Conservation (phyloP, 352 stramenopile genomes). For the Phytopythium boreale region DNA sequence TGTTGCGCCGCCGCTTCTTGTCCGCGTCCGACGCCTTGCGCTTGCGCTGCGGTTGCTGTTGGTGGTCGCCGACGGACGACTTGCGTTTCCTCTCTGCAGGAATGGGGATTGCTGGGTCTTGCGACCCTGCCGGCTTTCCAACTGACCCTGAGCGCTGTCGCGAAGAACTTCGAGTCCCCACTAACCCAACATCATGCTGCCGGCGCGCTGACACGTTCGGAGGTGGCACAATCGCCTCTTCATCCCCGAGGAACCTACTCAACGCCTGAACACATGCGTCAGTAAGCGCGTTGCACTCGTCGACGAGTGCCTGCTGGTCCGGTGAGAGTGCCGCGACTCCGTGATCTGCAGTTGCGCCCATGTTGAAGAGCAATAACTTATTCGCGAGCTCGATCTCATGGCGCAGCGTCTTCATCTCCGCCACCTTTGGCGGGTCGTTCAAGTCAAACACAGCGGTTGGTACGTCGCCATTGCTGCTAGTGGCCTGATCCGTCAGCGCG, state of each 20-base stretch:
- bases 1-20: constrained; percentile 7
- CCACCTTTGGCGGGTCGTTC: constrained; percentile 44
- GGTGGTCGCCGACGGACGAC: constrained; percentile 8
- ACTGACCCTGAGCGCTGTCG: background rate
- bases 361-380: constrained; percentile 36
- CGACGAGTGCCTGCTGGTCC: constrained; percentile 45
- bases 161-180: background rate
- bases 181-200: background rate
- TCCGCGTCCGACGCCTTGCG: constrained; percentile 4
- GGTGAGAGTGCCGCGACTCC: constrained; percentile 12
- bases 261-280: constrained; percentile 57
- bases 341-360: constrained; percentile 14
- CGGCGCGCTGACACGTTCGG: background rate
- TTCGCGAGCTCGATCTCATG: constrained; percentile 58
- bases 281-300: constrained; percentile 63
- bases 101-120: background rate
- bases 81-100: constrained; percentile 1
- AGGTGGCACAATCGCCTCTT: constrained; percentile 12
- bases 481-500: constrained; percentile 5
- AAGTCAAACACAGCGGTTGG: constrained; percentile 34
- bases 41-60: constrained; percentile 5
- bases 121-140: background rate
- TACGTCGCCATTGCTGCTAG: constrained; percentile 10
- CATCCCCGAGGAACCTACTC: constrained; percentile 50
- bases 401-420: constrained; percentile 73